These are phyloP conservation scores for Camellia granthamiana DNA, from an alignment of 148 eudicot species.

Conservation along the genomic window DNA sequence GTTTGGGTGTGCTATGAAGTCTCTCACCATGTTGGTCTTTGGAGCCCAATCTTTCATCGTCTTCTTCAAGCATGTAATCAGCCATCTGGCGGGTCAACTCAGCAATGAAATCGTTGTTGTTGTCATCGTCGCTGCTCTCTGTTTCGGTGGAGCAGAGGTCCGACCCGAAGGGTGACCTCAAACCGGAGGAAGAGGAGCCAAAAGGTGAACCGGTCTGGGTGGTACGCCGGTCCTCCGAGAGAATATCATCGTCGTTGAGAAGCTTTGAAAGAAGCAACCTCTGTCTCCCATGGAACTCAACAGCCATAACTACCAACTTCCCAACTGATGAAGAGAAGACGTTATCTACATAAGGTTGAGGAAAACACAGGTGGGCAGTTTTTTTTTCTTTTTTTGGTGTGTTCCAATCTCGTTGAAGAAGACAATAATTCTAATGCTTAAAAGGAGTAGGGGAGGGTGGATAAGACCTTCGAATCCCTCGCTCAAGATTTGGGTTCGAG, in stretches of 20 bases:
- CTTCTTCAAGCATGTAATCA: slow-evolving; percentile 40
- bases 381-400: neutral
- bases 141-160: slow-evolving; percentile 31
- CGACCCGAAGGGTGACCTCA: slow-evolving; percentile 30
- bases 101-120: slow-evolving; percentile 35
- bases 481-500: no score
- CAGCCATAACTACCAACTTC: slow-evolving; percentile 1
- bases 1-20: neutral
- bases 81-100: slow-evolving; percentile 58
- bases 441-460: no score
- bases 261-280: neutral
- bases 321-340: neutral
- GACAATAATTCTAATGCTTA: no score
- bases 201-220: slow-evolving; percentile 4
- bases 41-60: slow-evolving; percentile 25
- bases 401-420: neutral
- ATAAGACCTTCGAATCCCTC: no score
- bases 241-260: slow-evolving; percentile 3
- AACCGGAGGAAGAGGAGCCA: slow-evolving; percentile 28
- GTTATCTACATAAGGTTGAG: neutral
- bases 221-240: neutral
- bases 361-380: neutral
- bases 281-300: slow-evolving; percentile 4
- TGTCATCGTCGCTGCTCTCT: slow-evolving; percentile 38
- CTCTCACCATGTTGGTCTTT: neutral